Evolutionary conservation across 1,284 basidiomycete species (phyloP).

Genomic region (Rhodotorula sp.): DNA sequence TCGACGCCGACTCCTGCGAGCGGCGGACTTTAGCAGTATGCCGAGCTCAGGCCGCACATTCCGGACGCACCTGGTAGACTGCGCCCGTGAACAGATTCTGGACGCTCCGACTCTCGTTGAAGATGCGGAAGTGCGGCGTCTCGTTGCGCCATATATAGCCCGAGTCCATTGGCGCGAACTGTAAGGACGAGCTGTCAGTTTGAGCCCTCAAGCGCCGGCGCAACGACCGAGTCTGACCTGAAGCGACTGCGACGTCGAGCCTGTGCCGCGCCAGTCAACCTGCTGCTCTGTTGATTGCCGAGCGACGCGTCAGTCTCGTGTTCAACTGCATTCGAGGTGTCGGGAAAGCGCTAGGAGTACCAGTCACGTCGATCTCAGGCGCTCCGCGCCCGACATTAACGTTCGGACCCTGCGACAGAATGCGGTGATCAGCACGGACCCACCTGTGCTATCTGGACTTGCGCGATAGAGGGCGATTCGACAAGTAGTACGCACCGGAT

Average conservation of each 20-base stretch:
- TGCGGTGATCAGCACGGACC: not conserved
- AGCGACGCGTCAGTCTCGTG: too few relatives aligned
- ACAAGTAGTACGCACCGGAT: not conserved
- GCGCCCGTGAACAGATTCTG: conserved; percentile 48
- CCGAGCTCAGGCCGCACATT: too few relatives aligned
- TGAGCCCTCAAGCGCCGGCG: not conserved
- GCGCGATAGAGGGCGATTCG: too few relatives aligned
- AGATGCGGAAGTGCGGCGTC: conserved; percentile 56
- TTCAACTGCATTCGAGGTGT: too few relatives aligned
- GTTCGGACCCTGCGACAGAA: conserved; percentile 47
- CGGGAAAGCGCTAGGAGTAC: not conserved
- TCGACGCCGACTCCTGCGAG: conserved; percentile 40
- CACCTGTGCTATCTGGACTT: too few relatives aligned
- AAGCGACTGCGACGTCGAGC: conserved; percentile 27
- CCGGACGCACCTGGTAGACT: not conserved
- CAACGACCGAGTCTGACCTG: not conserved
- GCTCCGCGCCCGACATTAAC: conserved; percentile 53
- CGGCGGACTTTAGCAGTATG: not conserved
- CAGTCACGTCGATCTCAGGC: conserved; percentile 58
- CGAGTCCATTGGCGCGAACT: conserved; percentile 59
- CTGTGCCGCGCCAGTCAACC: conserved; percentile 17
- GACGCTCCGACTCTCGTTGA: conserved; percentile 53
- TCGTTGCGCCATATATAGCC: conserved; percentile 53
- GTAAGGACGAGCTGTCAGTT: conserved; percentile 43
- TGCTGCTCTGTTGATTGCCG: conserved; percentile 11